Conservation (phyloP, 2,329 filamentous ascomycete species). For the Verticillium alfalfae region DNA sequence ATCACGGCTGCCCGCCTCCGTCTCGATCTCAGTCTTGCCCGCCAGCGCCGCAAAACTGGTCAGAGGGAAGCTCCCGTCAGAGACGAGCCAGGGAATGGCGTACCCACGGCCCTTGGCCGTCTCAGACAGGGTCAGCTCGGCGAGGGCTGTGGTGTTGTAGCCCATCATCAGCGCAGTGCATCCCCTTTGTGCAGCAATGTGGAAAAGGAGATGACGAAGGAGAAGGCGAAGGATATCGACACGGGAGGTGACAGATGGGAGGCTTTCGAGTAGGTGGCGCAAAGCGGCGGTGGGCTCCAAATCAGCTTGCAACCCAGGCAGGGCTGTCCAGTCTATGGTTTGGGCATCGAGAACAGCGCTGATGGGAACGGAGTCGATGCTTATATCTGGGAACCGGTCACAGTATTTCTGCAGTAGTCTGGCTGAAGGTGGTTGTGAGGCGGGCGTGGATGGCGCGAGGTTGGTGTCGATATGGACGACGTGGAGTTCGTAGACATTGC, state of each 20-base stretch:
- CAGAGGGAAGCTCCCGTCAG: conserved; percentile 57
- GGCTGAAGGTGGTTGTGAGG: conserved; percentile 22
- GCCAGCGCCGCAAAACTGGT: conserved; percentile 4
- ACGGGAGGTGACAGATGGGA: conserved; percentile 70
- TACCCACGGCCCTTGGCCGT: conserved; percentile 89
- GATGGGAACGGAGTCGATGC: conserved; percentile 59
- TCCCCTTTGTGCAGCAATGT: conserved; percentile 50
- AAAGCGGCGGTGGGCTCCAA: conserved; percentile 37
- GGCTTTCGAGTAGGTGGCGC: conserved; percentile 46
- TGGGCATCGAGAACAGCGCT: conserved; percentile 50
- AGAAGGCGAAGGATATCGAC: conserved; percentile 69
- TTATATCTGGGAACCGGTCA: conserved; percentile 59
- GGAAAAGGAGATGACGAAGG: conserved; percentile 64
- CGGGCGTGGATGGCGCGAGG: conserved; percentile 14
- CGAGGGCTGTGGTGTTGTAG: conserved; percentile 81
- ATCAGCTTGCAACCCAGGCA: conserved; percentile 23
- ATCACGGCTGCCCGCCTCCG: neutral
- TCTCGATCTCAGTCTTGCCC: neutral
- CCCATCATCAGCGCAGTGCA: conserved; percentile 76
- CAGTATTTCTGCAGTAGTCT: conserved; percentile 48
- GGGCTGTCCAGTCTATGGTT: conserved; percentile 47
- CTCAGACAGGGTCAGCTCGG: conserved; percentile 78
- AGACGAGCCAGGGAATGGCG: conserved; percentile 73
- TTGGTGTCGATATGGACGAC: conserved; percentile 50
- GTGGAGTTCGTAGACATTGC: conserved; percentile 62